Percentiles rank a stretch among this genome's conserved stretches.
phyloP scores from a whole-genome alignment of 345 rosid genomes.

The Iberis pinnata region DNA sequence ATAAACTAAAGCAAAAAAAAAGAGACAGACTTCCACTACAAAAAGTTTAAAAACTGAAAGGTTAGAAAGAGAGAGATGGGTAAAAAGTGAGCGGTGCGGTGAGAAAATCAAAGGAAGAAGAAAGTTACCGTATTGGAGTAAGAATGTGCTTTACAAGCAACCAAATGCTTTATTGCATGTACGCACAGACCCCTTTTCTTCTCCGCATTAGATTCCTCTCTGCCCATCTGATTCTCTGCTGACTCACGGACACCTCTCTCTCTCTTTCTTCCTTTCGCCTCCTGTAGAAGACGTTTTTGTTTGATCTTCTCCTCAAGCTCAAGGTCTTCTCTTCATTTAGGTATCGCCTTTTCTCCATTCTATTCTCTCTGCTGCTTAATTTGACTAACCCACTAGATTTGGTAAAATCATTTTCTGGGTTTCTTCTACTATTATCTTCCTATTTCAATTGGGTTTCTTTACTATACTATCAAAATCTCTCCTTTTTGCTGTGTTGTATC shows the following conservation, averaged over 20 bases:
- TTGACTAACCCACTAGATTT: constrained; percentile 12
- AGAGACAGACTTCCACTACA: no score
- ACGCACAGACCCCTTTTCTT: constrained; percentile 1
- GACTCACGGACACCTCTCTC: constrained; percentile 23
- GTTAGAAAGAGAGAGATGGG: no score
- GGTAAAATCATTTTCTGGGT: not conserved
- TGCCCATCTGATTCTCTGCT: constrained; percentile 31
- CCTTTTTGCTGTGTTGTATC: not conserved
- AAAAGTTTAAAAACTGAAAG: no score
- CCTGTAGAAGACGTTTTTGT: constrained; percentile 20
- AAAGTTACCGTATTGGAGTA: no score
- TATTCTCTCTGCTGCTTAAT: no score
- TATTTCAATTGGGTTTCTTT: constrained; percentile 8
- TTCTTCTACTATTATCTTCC: not conserved
- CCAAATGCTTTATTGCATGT: constrained; percentile 29
- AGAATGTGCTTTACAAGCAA: no score
- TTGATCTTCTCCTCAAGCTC: constrained; percentile 11
- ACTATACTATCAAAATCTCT: not conserved
- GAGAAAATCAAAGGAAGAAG: no score
- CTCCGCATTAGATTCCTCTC: constrained; percentile 29
- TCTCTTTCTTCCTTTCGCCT: constrained; percentile 5
- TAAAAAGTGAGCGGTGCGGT: no score
- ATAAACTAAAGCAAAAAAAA: no score
- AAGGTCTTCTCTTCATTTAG: constrained; percentile 1
- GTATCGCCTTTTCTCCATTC: constrained; percentile 12